phyloP scores from a whole-genome alignment of 352 stramenopile genomes.

The Aphanomyces stellatus region DNA sequence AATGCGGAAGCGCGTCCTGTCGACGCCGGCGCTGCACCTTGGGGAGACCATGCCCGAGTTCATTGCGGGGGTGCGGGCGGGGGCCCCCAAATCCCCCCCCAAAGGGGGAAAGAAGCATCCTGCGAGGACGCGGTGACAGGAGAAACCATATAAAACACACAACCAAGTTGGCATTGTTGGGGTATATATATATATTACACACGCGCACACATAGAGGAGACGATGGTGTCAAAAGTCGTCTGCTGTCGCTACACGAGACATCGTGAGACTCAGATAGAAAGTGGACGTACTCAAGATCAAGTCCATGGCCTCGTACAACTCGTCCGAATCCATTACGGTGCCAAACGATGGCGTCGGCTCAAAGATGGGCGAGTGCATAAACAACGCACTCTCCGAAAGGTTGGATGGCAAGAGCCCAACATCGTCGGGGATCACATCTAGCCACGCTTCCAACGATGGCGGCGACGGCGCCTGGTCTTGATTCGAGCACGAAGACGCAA shows the following conservation, averaged over 20 bases:
- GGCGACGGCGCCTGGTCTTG: not conserved
- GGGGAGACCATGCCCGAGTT: conserved; percentile 7
- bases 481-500: not conserved
- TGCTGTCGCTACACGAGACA: too few relatives aligned
- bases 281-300: conserved; percentile 1
- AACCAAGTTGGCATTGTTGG: too few relatives aligned
- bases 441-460: not conserved
- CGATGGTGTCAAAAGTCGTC: too few relatives aligned
- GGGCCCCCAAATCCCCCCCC: not conserved
- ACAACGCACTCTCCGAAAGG: not conserved
- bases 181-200: too few relatives aligned
- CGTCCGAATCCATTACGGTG: not conserved
- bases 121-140: too few relatives aligned
- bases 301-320: not conserved
- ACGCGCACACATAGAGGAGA: too few relatives aligned
- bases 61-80: not conserved
- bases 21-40: not conserved
- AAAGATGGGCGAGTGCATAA: too few relatives aligned
- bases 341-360: too few relatives aligned
- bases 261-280: too few relatives aligned
- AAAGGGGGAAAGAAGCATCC: too few relatives aligned
- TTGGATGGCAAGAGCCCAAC: not conserved
- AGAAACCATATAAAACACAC: too few relatives aligned
- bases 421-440: not conserved
- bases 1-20: not conserved